phyloP scores from a whole-genome alignment of 768 basidiomycete genomes.

The Exsudoporus frostii region DNA sequence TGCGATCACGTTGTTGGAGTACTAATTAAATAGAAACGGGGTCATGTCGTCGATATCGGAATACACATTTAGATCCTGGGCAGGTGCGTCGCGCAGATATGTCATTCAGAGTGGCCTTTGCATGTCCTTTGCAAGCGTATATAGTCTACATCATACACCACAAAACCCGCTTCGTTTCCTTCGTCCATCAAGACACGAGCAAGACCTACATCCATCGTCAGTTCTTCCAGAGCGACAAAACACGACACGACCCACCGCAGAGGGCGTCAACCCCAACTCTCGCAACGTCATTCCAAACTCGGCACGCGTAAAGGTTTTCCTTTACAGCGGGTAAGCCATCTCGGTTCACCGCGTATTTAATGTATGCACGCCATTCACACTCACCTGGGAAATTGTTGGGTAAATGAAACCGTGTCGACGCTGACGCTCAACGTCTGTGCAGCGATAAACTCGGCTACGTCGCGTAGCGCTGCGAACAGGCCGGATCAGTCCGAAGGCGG shows the following conservation, averaged over 20 bases:
- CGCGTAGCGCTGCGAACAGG: slow-evolving; percentile 58
- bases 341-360: background rate
- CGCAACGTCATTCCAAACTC: slow-evolving; percentile 81
- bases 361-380: slow-evolving; percentile 9
- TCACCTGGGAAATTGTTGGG: slow-evolving; percentile 84
- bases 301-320: slow-evolving; percentile 64
- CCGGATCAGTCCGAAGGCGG: background rate
- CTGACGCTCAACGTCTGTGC: slow-evolving; percentile 65
- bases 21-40: slow-evolving; percentile 17
- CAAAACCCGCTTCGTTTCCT: background rate
- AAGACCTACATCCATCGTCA: slow-evolving; percentile 42
- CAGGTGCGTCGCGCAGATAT: background rate
- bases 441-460: slow-evolving; percentile 86
- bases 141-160: background rate
- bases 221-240: background rate
- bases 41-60: background rate
- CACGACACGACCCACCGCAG: slow-evolving; percentile 46
- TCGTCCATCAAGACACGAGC: slow-evolving; percentile 40
- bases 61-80: background rate
- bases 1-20: slow-evolving; percentile 49
- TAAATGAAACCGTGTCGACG: slow-evolving; percentile 74
- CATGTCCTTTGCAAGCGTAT: background rate
- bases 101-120: no score
- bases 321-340: background rate
- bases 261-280: slow-evolving; percentile 87